phyloP scores from a whole-genome alignment of 441 rosid genomes.

The Euphorbia celastroides region DNA sequence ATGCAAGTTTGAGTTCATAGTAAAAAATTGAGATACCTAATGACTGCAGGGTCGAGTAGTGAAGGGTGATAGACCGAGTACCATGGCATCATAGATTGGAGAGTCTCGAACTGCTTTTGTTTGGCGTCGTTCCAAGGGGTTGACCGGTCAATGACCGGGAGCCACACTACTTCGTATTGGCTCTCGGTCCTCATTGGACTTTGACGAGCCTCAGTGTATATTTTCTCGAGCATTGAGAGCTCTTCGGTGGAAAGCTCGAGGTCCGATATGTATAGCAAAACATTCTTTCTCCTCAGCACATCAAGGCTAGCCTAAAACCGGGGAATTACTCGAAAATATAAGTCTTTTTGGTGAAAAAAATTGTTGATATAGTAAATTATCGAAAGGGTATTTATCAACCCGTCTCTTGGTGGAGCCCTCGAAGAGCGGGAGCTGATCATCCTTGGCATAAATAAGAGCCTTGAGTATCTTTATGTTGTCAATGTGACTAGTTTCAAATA shows the following conservation, averaged over 20 bases:
- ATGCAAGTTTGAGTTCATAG: no score
- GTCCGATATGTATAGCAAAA: constrained; percentile 67
- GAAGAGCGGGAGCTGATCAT: constrained; percentile 50
- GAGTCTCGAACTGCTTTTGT: constrained; percentile 44
- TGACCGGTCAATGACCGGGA: constrained; percentile 53
- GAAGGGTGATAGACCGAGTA: constrained; percentile 51
- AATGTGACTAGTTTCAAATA: constrained; percentile 40
- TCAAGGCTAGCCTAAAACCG: constrained; percentile 51
- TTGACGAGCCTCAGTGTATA: constrained; percentile 45
- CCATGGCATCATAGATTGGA: constrained; percentile 64
- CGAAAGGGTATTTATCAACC: constrained; percentile 30
- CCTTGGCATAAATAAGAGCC: constrained; percentile 52
- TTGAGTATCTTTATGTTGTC: constrained; percentile 73
- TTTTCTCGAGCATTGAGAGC: constrained; percentile 48
- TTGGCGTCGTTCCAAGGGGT: constrained; percentile 38
- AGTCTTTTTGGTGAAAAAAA: background rate
- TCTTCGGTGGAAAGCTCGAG: constrained; percentile 56
- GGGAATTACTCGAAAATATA: background rate
- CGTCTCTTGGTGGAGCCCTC: constrained; percentile 53
- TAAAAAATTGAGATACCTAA: constrained; percentile 51
- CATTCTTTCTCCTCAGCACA: constrained; percentile 63
- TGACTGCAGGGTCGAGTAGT: constrained; percentile 47
- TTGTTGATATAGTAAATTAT: background rate
- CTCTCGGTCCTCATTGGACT: constrained; percentile 33
- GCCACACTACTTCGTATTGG: constrained; percentile 78